Evolutionary conservation across 2,329 filamentous ascomycete species (phyloP).

Genomic region (Phyllosticta paracitricarpa): DNA sequence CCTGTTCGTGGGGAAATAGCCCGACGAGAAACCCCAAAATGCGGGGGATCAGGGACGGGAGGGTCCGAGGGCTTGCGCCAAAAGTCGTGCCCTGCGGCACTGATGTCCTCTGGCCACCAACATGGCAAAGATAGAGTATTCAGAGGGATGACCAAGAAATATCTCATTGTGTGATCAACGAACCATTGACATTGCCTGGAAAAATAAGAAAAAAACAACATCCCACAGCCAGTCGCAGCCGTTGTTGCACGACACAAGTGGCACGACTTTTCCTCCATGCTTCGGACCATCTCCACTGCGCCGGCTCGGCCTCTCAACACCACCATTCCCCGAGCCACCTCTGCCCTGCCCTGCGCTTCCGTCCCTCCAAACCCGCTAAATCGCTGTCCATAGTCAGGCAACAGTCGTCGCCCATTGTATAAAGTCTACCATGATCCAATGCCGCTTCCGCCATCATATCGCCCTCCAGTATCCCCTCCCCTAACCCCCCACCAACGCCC

Average conservation of each 20-base stretch:
- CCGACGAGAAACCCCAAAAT: not conserved
- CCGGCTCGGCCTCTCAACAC: not conserved
- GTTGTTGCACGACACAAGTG: too few relatives aligned
- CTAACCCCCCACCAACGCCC: conserved; percentile 4
- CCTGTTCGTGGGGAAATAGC: not conserved
- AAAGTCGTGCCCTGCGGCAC: too few relatives aligned
- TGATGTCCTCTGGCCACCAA: too few relatives aligned
- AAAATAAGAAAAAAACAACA: too few relatives aligned
- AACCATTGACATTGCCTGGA: too few relatives aligned
- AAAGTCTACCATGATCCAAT: not conserved
- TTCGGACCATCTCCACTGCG: not conserved
- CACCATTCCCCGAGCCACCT: not conserved
- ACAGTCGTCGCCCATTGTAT: too few relatives aligned
- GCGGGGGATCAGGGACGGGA: not conserved
- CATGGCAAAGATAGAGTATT: too few relatives aligned
- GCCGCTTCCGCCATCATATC: conserved; percentile 2
- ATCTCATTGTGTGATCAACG: too few relatives aligned
- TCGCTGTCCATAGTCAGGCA: too few relatives aligned
- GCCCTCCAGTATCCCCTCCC: conserved; percentile 20
- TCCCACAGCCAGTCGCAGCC: too few relatives aligned
- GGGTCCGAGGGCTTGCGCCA: too few relatives aligned
- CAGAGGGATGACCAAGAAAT: too few relatives aligned
- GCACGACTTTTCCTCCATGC: not conserved
- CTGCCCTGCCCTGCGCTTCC: not conserved
- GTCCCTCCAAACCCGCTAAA: not conserved